Evolutionary conservation across 2,329 filamentous ascomycete species (phyloP).

Genomic region (Phialocephala sp.): DNA sequence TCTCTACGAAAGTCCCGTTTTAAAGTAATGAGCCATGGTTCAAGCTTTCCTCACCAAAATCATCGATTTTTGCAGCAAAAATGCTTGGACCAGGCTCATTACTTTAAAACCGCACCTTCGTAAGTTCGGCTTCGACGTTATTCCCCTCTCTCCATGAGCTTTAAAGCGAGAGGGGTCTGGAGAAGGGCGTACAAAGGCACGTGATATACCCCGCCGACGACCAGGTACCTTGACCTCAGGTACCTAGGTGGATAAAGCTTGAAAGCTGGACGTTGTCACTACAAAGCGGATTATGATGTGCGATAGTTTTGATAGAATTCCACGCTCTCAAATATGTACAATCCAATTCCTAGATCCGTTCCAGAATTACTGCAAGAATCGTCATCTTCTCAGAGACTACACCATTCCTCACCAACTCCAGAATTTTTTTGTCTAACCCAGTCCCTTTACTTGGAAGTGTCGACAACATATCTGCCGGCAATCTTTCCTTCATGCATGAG

Average conservation of each 20-base stretch:
- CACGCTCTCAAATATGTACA: constrained; percentile 1
- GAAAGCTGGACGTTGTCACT: too few species aligned
- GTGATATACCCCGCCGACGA: too few species aligned
- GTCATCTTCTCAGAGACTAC: background rate
- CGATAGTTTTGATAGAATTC: background rate
- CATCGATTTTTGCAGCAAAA: too few species aligned
- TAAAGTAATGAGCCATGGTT: too few species aligned
- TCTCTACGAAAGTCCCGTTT: too few species aligned
- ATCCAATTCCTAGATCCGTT: background rate
- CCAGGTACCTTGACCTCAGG: too few species aligned
- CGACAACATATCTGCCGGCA: constrained; percentile 80
- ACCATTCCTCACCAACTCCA: background rate
- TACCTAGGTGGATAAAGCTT: too few species aligned
- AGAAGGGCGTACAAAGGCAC: too few species aligned
- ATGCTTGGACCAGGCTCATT: too few species aligned
- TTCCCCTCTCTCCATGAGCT: background rate
- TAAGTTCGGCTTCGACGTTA: background rate
- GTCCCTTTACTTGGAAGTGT: constrained; percentile 65
- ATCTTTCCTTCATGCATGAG: constrained; percentile 74
- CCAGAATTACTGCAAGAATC: background rate
- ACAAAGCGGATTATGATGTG: background rate
- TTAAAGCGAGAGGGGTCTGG: background rate
- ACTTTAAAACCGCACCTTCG: too few species aligned
- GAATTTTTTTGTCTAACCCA: constrained; percentile 8
- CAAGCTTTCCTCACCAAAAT: too few species aligned